Conservation (phyloP, 148 eudicot genomes). For the Chenopodium formosanum region DNA sequence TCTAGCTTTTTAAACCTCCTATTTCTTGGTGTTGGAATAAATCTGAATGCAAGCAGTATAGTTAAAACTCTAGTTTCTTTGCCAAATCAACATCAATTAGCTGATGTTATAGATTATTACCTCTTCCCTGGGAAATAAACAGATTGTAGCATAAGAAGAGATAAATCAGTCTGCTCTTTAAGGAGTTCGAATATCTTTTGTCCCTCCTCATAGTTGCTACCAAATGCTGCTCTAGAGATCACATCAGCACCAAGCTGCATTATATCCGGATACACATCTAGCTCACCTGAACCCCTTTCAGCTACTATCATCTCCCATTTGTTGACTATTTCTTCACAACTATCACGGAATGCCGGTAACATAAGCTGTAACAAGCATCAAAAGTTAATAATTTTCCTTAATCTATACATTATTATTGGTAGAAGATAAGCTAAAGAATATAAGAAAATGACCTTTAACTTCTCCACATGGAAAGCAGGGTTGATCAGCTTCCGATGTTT, state of each 20-base stretch:
- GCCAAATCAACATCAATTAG: too few species aligned
- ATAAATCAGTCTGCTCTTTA: background rate
- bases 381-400: background rate
- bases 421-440: too few species aligned
- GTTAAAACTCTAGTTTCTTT: too few species aligned
- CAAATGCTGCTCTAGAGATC: background rate
- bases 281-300: slow-evolving; percentile 12
- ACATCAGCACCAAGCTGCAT: too few species aligned
- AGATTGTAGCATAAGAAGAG: background rate
- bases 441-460: slow-evolving; percentile 9
- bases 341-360: slow-evolving; percentile 28
- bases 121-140: slow-evolving; percentile 26
- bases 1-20: slow-evolving; percentile 16
- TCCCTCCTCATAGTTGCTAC: slow-evolving; percentile 23
- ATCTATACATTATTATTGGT: too few species aligned
- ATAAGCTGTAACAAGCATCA: slow-evolving; percentile 24
- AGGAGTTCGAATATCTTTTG: slow-evolving; percentile 25
- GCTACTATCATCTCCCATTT: slow-evolving; percentile 23
- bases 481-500: slow-evolving; percentile 25
- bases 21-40: slow-evolving; percentile 27
- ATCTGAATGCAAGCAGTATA: background rate
- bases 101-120: background rate
- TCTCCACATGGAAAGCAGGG: slow-evolving; percentile 28
- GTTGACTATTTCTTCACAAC: slow-evolving; percentile 23
- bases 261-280: slow-evolving; percentile 13